Evolutionary conservation across 169 alveolate genomes (phyloP), one percentile per base, ranked within the genome.

Genomic region (Cyclospora cayetanensis): DNA sequence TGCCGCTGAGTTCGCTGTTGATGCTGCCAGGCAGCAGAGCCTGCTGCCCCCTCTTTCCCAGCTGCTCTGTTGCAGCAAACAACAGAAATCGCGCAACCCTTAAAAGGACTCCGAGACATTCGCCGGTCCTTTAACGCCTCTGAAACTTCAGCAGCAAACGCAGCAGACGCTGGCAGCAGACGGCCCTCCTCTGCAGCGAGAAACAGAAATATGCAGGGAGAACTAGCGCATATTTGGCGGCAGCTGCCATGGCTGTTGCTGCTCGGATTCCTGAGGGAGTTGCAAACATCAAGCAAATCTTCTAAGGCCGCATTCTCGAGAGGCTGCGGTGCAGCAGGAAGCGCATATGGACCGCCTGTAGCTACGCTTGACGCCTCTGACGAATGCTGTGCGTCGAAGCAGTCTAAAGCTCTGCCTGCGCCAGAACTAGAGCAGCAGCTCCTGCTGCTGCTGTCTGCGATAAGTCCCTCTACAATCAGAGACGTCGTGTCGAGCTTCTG

Each of bases 141-240:
- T 12, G 55, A 46, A 70, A 42, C 82, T 35, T 70, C 82, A 70
- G 82, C 42, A 70, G 55, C 82, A 35, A 70, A 42, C 11, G 82
- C 55, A 37, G 82, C 82, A 37, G 82, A n/a, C 12, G 50, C 34
- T 53, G 52, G 52, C 53, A 70, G 15, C 1, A 70, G 82, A 20
- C 82, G 42, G 52, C 82, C 82, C 20, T 70, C 29, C 39, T 11
- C 31, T 15, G 55, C 25, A 29, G 34, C 82, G 37, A 70, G 55
- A 70, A 70, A 70, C 3, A 70, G 34, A 35, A 70, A 70, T 18
- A 70, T 34, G 41, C 55, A 70, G 55, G 39, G 55, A 39, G 34
- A 46, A 15, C 41, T 46, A 12, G 20, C 0, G 60, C 25, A 22
- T 15, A 1, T 12, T 22, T 22, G 11, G 20, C 60, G 60, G 34